These are phyloP conservation scores for Chlamydomonas incerta DNA, from an alignment of 139 green algal genomes.

Conservation along the genomic window DNA sequence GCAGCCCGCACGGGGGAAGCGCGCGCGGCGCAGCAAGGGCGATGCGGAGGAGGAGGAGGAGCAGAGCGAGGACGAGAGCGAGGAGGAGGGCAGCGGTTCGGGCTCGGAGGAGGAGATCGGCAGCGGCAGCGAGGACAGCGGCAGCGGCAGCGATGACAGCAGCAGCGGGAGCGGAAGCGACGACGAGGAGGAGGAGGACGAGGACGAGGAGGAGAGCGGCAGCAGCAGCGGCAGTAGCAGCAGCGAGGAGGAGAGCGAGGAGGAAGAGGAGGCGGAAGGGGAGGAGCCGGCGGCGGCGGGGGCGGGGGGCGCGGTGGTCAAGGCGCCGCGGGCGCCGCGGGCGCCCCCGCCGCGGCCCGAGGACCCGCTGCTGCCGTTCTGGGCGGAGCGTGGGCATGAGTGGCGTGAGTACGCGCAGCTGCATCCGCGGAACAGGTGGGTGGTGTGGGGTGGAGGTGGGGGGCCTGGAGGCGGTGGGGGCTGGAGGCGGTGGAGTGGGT, in stretches of 20 bases:
- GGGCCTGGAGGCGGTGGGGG: too few relatives aligned
- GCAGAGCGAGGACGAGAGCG: neutral
- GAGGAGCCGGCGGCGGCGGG: neutral
- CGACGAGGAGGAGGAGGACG: neutral
- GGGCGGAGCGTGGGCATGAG: constrained; percentile 18
- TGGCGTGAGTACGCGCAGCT: constrained; percentile 21
- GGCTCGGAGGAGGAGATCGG: neutral
- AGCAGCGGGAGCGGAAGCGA: neutral
- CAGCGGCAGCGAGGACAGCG: neutral
- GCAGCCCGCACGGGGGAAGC: too few relatives aligned
- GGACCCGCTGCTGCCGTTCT: constrained; percentile 32
- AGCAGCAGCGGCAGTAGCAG: too few relatives aligned
- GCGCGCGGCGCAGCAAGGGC: neutral
- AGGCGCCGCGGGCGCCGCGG: neutral
- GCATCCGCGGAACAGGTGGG: constrained; percentile 14
- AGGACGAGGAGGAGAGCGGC: neutral
- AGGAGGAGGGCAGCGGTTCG: neutral
- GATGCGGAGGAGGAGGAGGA: neutral
- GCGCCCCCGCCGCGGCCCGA: neutral
- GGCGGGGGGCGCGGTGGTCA: neutral
- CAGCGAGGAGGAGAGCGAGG: neutral
- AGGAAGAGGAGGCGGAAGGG: neutral
- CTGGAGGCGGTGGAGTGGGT: too few relatives aligned
- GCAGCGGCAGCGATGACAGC: neutral
- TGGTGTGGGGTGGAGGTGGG: neutral